phyloP scores from a whole-genome alignment of 2,329 filamentous ascomycete species.

The Colletotrichum caudatum region DNA sequence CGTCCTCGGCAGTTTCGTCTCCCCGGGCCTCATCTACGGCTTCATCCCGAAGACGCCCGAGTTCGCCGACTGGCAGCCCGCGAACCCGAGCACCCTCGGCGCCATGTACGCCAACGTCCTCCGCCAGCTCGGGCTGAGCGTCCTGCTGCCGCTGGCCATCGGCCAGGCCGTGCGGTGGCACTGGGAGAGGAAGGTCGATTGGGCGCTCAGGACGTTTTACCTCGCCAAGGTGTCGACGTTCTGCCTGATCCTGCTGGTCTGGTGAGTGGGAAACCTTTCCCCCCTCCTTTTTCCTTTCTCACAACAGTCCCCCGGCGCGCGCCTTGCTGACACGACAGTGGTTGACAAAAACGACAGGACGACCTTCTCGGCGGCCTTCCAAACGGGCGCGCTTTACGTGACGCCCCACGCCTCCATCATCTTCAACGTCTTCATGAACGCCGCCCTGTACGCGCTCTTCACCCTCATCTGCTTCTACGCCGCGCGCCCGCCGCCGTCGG shows the following conservation, averaged over 20 bases:
- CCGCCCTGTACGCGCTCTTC: constrained; percentile 73
- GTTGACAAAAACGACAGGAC: constrained; percentile 60
- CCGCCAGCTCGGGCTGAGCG: constrained; percentile 75
- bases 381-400: constrained; percentile 69
- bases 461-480: constrained; percentile 69
- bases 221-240: constrained; percentile 62
- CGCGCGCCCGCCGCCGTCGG: constrained; percentile 55
- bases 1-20: constrained; percentile 75
- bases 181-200: constrained; percentile 64
- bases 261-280: constrained; percentile 50
- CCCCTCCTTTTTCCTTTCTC: too few species aligned
- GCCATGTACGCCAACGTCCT: constrained; percentile 75
- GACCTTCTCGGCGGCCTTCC: constrained; percentile 75
- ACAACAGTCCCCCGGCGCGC: too few species aligned
- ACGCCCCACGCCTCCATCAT: constrained; percentile 71
- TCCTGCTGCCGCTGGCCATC: constrained; percentile 72
- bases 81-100: constrained; percentile 64
- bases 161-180: constrained; percentile 70
- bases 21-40: constrained; percentile 72
- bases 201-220: constrained; percentile 65
- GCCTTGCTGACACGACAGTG: not conserved
- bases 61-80: constrained; percentile 69
- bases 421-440: constrained; percentile 76
- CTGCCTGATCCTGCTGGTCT: constrained; percentile 62
- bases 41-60: constrained; percentile 66